These are phyloP conservation scores for Notholithocarpus densiflorus DNA, from an alignment of 306 rosid genomes.

Conservation along the genomic window DNA sequence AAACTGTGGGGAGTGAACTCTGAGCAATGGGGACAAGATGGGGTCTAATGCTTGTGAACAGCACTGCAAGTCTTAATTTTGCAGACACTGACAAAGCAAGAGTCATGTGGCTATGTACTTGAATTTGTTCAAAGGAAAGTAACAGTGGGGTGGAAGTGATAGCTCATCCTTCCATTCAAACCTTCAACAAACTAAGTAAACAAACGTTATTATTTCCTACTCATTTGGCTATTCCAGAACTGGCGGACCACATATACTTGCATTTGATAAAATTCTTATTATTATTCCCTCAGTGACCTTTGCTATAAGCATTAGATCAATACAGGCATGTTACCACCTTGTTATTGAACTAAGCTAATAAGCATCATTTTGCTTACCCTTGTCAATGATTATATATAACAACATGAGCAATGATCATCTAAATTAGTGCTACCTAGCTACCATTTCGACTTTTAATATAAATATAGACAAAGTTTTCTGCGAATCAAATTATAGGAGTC, in stretches of 20 bases:
- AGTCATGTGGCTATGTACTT: constrained; percentile 36
- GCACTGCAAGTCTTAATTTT: constrained; percentile 28
- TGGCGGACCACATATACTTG: not conserved
- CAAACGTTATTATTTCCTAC: constrained; percentile 35
- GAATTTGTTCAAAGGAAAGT: not conserved
- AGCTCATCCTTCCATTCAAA: constrained; percentile 6
- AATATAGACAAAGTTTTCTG: not conserved
- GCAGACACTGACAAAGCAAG: constrained; percentile 28
- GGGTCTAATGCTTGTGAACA: constrained; percentile 41
- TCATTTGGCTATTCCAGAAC: constrained; percentile 19
- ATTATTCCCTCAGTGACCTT: not conserved
- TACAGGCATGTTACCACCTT: not conserved
- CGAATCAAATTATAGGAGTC: too few species aligned
- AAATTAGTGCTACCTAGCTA: not conserved
- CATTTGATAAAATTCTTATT: not conserved
- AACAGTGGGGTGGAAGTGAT: not conserved
- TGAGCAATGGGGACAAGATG: constrained; percentile 38
- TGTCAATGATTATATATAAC: not conserved
- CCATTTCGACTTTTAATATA: not conserved
- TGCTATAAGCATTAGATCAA: not conserved
- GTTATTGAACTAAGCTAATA: not conserved
- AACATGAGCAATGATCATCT: not conserved
- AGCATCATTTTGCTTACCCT: not conserved
- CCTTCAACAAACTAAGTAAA: not conserved
- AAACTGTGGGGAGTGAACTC: constrained; percentile 14